Evolutionary conservation across 2,329 filamentous ascomycete species (phyloP).

Genomic region (Pseudofabraea citricarpa): DNA sequence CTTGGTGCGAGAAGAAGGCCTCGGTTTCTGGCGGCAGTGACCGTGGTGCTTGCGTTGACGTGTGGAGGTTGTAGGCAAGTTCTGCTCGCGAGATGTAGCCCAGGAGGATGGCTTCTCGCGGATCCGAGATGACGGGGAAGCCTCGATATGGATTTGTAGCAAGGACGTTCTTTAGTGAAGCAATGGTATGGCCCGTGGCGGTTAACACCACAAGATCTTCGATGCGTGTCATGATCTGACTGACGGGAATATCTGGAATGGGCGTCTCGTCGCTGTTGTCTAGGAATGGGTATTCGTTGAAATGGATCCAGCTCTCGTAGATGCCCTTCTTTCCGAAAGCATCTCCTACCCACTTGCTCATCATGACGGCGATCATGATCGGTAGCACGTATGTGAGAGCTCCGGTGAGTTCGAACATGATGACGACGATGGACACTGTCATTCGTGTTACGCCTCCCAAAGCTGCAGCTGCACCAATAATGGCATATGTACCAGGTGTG

Average conservation of each 20-base stretch:
- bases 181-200: constrained; percentile 82
- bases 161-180: constrained; percentile 66
- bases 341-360: constrained; percentile 97
- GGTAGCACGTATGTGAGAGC: constrained; percentile 94
- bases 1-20: constrained; percentile 79
- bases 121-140: constrained; percentile 83
- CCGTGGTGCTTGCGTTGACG: constrained; percentile 50
- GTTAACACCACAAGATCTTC: constrained; percentile 88
- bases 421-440: constrained; percentile 97
- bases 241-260: constrained; percentile 80
- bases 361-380: constrained; percentile 98
- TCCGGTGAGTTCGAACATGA: constrained; percentile 98
- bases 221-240: constrained; percentile 85
- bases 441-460: constrained; percentile 90
- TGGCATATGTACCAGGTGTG: constrained; percentile 92
- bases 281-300: constrained; percentile 92
- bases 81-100: constrained; percentile 95
- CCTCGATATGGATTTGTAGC: constrained; percentile 75
- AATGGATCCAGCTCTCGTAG: constrained; percentile 96
- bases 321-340: constrained; percentile 90
- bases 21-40: constrained; percentile 67
- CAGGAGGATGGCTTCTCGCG: constrained; percentile 71
- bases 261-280: constrained; percentile 79
- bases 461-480: constrained; percentile 92
- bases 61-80: constrained; percentile 72